Evolutionary conservation across 306 rosid genomes (phyloP).

Genomic region (Rubus parviflorus): DNA sequence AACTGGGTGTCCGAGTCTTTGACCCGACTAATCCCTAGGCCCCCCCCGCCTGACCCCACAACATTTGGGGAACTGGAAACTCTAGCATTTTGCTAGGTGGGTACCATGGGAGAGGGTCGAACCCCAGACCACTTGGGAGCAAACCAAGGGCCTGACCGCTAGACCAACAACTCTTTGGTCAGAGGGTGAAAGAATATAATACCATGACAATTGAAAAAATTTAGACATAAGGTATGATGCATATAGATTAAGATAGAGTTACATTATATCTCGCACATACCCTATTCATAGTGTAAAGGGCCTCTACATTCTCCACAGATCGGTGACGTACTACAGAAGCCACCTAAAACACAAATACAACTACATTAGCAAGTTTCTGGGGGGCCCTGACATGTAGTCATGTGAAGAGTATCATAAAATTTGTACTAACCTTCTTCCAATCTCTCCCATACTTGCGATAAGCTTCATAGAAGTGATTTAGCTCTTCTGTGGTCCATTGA

Average conservation of each 20-base stretch:
- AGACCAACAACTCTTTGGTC: too few species aligned
- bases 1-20: too few species aligned
- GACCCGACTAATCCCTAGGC: too few species aligned
- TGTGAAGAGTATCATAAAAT: constrained; percentile 19
- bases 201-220: background rate
- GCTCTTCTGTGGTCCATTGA: constrained; percentile 86
- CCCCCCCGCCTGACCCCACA: too few species aligned
- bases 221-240: background rate
- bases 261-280: constrained; percentile 37
- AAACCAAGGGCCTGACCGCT: too few species aligned
- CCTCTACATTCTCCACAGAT: constrained; percentile 85
- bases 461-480: constrained; percentile 76
- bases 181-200: background rate
- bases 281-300: constrained; percentile 86
- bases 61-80: too few species aligned
- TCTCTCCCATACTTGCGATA: constrained; percentile 87
- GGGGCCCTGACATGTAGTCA: background rate
- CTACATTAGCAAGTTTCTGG: background rate
- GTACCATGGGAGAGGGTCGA: too few species aligned
- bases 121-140: too few species aligned
- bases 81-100: too few species aligned
- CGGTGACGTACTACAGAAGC: constrained; percentile 68
- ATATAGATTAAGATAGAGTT: background rate
- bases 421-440: constrained; percentile 83
- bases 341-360: constrained; percentile 49